Percentiles rank a stretch among this genome's conserved stretches.
phyloP scores from a whole-genome alignment of 495 filamentous ascomycete genomes.

The Neurospora hispaniola region DNA sequence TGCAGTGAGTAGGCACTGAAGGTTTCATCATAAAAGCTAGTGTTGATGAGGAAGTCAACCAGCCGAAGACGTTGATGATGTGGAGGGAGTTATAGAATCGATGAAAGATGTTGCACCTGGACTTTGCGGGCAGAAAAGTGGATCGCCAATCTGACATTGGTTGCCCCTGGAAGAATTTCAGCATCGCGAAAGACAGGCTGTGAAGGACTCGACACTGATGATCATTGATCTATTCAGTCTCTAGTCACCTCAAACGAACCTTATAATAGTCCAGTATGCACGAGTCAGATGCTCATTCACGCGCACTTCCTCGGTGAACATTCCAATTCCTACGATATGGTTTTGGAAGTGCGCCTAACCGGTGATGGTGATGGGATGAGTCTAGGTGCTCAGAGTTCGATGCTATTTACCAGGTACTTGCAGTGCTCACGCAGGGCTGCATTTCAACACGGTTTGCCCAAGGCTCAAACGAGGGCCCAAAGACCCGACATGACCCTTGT shows the following conservation, averaged over 20 bases:
- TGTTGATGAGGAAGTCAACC: neutral
- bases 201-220: neutral
- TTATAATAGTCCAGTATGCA: neutral
- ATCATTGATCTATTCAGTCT: neutral
- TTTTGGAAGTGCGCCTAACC: neutral
- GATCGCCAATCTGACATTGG: neutral
- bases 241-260: neutral
- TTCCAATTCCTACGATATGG: neutral
- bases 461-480: neutral
- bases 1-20: neutral
- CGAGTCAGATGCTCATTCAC: neutral
- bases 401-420: neutral
- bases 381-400: neutral
- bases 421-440: neutral
- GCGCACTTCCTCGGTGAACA: neutral
- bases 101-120: neutral
- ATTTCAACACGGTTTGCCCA: neutral
- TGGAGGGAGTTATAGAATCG: neutral
- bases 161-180: neutral
- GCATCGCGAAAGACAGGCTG: neutral
- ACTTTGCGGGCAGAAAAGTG: neutral
- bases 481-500: neutral
- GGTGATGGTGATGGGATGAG: neutral
- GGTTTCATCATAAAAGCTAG: neutral
- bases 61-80: neutral